These are phyloP conservation scores for Lupinus albus DNA, from an alignment of 306 rosid genomes.

Conservation along the genomic window DNA sequence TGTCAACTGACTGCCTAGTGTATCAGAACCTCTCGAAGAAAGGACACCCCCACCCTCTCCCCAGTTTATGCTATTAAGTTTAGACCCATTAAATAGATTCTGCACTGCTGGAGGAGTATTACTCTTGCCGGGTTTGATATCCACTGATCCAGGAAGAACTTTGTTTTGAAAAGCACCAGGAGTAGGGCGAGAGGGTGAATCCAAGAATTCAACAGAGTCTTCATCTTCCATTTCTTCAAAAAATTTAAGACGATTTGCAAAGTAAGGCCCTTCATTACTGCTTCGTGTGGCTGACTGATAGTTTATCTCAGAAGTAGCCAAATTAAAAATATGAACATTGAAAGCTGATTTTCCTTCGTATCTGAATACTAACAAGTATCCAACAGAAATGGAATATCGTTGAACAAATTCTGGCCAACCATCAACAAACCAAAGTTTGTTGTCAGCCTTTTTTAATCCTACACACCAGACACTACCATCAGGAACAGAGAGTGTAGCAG, in stretches of 20 bases:
- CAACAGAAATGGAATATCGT: conserved; percentile 63
- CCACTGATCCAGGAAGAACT: conserved; percentile 51
- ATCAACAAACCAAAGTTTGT: conserved; percentile 69
- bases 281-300: conserved; percentile 55
- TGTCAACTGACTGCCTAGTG: conserved; percentile 52
- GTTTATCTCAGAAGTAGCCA: conserved; percentile 76
- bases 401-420: conserved; percentile 88
- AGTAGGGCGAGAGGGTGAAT: conserved; percentile 43
- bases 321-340: conserved; percentile 66
- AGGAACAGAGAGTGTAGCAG: conserved; percentile 70
- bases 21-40: conserved; percentile 47
- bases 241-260: conserved; percentile 47
- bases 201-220: conserved; percentile 58
- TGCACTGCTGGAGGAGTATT: too few species aligned
- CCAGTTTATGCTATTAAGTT: too few species aligned
- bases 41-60: conserved; percentile 25
- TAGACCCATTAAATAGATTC: too few species aligned
- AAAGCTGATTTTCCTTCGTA: conserved; percentile 77
- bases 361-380: conserved; percentile 78
- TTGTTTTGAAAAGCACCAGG: conserved; percentile 53
- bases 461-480: conserved; percentile 81
- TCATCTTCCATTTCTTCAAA: conserved; percentile 90
- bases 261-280: conserved; percentile 53
- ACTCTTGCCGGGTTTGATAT: conserved; percentile 17
- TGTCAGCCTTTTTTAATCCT: conserved; percentile 68